Percentiles rank a stretch among this genome's conserved stretches.
phyloP scores from a whole-genome alignment of 2,329 filamentous ascomycete species.

The Epichloe bromicola region DNA sequence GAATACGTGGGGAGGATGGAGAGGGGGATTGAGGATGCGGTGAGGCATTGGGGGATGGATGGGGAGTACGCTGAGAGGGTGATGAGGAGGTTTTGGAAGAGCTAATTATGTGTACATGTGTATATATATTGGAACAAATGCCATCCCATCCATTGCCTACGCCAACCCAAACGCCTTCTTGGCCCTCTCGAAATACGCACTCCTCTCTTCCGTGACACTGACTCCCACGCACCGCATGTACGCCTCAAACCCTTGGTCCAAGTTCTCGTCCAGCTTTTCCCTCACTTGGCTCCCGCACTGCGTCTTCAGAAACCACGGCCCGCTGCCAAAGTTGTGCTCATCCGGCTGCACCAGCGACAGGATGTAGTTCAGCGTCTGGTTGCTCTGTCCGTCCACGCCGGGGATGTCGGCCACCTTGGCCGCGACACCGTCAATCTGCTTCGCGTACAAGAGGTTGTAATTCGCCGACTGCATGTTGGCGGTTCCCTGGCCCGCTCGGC shows the following conservation, averaged over 20 bases:
- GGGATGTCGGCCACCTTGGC: slow-evolving; percentile 18
- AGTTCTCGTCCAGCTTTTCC: slow-evolving; percentile 19
- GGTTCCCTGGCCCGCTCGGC: slow-evolving; percentile 58
- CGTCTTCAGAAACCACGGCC: slow-evolving; percentile 36
- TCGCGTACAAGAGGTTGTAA: slow-evolving; percentile 36
- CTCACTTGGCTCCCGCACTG: slow-evolving; percentile 26
- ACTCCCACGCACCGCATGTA: slow-evolving; percentile 38
- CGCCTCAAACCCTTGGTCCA: slow-evolving; percentile 27
- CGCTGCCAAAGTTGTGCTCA: slow-evolving; percentile 40
- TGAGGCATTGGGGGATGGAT: slow-evolving; percentile 39
- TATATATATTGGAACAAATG: too few relatives aligned
- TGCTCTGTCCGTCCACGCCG: slow-evolving; percentile 14
- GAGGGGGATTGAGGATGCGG: slow-evolving; percentile 45
- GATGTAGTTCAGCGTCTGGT: slow-evolving; percentile 24
- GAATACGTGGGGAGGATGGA: slow-evolving; percentile 57
- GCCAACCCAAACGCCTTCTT: slow-evolving; percentile 33
- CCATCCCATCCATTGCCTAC: neutral
- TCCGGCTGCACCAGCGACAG: slow-evolving; percentile 33
- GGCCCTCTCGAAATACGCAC: slow-evolving; percentile 29
- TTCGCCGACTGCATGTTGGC: slow-evolving; percentile 37
- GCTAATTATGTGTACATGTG: rapidly evolving
- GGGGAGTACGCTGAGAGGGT: slow-evolving; percentile 38
- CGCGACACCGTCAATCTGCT: slow-evolving; percentile 25
- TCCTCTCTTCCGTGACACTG: slow-evolving; percentile 17
- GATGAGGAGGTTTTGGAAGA: slow-evolving; percentile 32